Conservation (phyloP, 225 moss, liverwort and hornwort genomes). For the Pseudoscleropodium purum region DNA sequence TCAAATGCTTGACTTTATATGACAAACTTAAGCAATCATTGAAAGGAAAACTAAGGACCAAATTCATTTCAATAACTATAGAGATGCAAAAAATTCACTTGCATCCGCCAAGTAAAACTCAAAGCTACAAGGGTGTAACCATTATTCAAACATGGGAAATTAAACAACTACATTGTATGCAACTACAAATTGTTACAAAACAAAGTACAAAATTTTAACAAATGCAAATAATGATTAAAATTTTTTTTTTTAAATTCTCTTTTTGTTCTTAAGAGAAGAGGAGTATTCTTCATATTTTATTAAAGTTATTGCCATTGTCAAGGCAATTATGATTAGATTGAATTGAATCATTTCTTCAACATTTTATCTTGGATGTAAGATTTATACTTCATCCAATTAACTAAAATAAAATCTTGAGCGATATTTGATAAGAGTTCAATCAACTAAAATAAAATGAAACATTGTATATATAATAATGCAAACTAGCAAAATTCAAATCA, state of each 20-base stretch:
- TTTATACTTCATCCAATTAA: background rate
- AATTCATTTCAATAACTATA: background rate
- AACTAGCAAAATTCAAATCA: background rate
- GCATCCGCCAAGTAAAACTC: accelerated
- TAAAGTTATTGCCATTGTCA: background rate
- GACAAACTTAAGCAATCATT: background rate
- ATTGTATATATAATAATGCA: background rate
- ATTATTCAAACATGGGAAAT: background rate
- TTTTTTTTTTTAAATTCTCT: background rate
- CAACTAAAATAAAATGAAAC: background rate
- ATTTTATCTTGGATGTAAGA: background rate
- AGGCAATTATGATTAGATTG: background rate
- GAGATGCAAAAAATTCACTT: background rate
- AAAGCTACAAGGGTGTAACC: background rate
- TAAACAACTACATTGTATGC: background rate
- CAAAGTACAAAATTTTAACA: background rate
- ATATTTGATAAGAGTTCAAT: background rate
- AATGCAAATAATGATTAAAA: too few relatives aligned
- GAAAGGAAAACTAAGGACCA: too few relatives aligned
- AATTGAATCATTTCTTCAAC: background rate
- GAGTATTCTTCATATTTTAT: background rate
- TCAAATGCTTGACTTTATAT: background rate
- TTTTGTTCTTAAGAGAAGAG: accelerated
- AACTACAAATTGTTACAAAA: background rate
- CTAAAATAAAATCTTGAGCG: background rate